Base-by-base conservation (phyloP, 139 green algal species). In the Dunaliella sp. region DNA sequence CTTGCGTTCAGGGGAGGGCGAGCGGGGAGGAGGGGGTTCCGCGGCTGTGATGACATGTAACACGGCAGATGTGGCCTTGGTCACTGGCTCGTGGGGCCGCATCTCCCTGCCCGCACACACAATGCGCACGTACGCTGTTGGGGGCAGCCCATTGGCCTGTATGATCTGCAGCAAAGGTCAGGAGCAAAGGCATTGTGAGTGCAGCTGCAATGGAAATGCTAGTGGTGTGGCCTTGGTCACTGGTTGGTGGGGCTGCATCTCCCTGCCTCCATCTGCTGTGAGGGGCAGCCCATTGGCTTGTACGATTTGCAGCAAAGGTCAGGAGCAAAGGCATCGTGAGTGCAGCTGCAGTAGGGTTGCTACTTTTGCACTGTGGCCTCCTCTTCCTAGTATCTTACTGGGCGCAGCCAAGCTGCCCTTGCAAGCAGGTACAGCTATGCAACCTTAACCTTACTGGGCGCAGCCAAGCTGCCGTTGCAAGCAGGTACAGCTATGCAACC, bases 21-120 rank as follows among this genome's bases (percentile, higher is more conserved):
- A 7, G 73, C 26, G n/a, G 2, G 30, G 28, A 78, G 73, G 28
- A n/a, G 26, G 73, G 16, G 26, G 30, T 22, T 78, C 73, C 2
- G n/a, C 86, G n/a, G 75, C 75, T 3, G 87, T 34, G 31, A 89
- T 89, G 80, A 86, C 89, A 84, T 92, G 89, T 35, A 92, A 33
- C 22, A 89, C 85, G 25, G 37, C 65, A 0, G 83, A 77, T 1
- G 77, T 32, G 7, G 87, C 87, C 2, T 84, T 85, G 37, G 80
- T 80, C 24, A 88, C 86, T 1, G 34, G 48, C 48, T 92, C 87
- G 72, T 86, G 82, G 22, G 80, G n/a, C 35, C 86, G 90, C 7
- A 92, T n/a, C 57, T 92, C 89, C 16, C 80, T 78, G 12, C 89
- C 89, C 1, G 81, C 85, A 77, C 85, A 89, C 0, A 92, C 77